These are phyloP conservation scores for Phytopythium delawarense DNA, from an alignment of 352 stramenopile species.

Conservation along the genomic window DNA sequence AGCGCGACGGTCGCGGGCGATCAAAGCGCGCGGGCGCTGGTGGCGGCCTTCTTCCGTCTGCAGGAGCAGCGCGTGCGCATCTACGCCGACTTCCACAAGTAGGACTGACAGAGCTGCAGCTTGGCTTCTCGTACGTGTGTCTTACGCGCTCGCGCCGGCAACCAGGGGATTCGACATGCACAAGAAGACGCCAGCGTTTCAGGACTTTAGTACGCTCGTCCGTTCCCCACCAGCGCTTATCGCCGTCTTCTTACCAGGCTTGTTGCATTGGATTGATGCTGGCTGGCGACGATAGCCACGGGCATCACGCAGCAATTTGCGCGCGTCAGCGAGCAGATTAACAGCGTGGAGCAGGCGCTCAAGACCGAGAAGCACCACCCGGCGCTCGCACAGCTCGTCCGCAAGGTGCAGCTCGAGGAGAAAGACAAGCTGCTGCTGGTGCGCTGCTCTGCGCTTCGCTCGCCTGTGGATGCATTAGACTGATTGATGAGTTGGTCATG, in stretches of 20 bases:
- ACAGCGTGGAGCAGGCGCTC: slow-evolving; percentile 54
- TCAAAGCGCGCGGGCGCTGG: slow-evolving; percentile 19
- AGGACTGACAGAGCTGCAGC: background rate
- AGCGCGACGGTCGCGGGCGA: slow-evolving; percentile 7
- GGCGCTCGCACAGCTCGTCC: slow-evolving; percentile 50
- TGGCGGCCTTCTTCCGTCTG: slow-evolving; percentile 39
- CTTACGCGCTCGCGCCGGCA: background rate
- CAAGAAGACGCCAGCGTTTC: slow-evolving; percentile 61
- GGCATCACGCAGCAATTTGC: slow-evolving; percentile 64
- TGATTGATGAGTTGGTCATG: background rate
- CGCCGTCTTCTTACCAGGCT: background rate
- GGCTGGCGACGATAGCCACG: slow-evolving; percentile 23
- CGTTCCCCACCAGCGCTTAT: background rate
- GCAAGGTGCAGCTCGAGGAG: slow-evolving; percentile 69
- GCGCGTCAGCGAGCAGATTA: slow-evolving; percentile 62
- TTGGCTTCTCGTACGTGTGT: background rate
- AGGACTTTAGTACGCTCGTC: slow-evolving; percentile 44
- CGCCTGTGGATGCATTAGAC: background rate
- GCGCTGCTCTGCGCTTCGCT: background rate
- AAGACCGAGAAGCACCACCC: slow-evolving; percentile 26
- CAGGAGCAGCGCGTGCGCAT: slow-evolving; percentile 69
- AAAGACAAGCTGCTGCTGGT: slow-evolving; percentile 83
- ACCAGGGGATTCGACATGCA: slow-evolving; percentile 58
- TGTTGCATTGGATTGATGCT: background rate
- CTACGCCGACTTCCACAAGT: slow-evolving; percentile 64